These are phyloP conservation scores for Cyclotella cryptica DNA, from an alignment of 108 stramenopile genomes.

Conservation along the genomic window DNA sequence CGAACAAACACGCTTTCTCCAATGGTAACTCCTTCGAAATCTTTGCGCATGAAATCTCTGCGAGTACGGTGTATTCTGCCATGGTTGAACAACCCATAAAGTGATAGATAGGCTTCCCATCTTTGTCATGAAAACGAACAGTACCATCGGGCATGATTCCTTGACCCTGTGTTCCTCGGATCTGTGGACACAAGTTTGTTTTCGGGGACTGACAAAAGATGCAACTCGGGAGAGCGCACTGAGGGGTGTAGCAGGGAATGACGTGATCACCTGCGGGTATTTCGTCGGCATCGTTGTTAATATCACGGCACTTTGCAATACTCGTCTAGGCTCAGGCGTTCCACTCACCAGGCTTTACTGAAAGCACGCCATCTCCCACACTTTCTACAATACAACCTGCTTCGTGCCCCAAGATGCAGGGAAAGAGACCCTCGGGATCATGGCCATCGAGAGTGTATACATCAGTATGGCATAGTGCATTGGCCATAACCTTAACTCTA, in stretches of 20 bases:
- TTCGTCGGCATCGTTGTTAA: no score
- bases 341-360: constrained; percentile 59
- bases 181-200: constrained; percentile 92
- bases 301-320: no score
- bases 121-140: constrained; percentile 72
- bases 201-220: constrained; percentile 89
- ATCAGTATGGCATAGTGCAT: constrained; percentile 95
- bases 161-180: constrained; percentile 81
- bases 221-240: constrained; percentile 76
- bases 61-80: constrained; percentile 94
- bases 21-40: constrained; percentile 84
- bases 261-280: constrained; percentile 75
- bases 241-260: constrained; percentile 88
- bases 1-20: constrained; percentile 92
- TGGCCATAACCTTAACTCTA: constrained; percentile 74
- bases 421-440: constrained; percentile 93
- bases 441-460: constrained; percentile 89
- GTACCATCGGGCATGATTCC: constrained; percentile 95
- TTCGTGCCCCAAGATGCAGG: constrained; percentile 88
- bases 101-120: constrained; percentile 92
- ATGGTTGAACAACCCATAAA: constrained; percentile 98
- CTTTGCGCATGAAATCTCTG: constrained; percentile 94
- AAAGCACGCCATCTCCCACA: constrained; percentile 84
- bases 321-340: no score
- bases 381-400: constrained; percentile 85